These are phyloP conservation scores for Vitis vinifera DNA, from an alignment of 164 flowering plant species.

Conservation along the genomic window DNA sequence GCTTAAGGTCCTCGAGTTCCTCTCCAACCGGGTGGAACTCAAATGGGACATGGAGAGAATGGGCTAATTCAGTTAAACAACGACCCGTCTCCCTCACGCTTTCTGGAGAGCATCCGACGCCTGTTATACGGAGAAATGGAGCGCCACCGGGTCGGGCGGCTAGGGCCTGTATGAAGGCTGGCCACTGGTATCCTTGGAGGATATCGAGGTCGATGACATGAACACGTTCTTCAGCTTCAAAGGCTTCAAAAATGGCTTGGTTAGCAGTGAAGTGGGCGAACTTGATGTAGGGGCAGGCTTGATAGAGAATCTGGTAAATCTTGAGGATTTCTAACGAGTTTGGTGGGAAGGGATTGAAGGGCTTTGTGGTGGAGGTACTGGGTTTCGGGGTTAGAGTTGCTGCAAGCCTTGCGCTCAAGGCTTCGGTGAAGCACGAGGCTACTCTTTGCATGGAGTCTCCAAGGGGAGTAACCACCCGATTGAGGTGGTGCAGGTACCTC, in stretches of 20 bases:
- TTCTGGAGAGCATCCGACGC: constrained; percentile 53
- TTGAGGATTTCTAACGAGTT: constrained; percentile 55
- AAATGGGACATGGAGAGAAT: constrained; percentile 61
- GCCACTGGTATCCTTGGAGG: constrained; percentile 85
- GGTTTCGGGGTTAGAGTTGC: constrained; percentile 52
- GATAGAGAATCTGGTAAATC: constrained; percentile 67
- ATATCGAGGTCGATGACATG: constrained; percentile 77
- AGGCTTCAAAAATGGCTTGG: constrained; percentile 79
- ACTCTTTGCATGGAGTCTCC: constrained; percentile 85
- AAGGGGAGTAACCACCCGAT: constrained; percentile 51
- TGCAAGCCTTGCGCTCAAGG: constrained; percentile 52
- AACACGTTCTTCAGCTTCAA: constrained; percentile 64
- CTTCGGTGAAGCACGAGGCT: constrained; percentile 76
- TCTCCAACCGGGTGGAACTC: constrained; percentile 73
- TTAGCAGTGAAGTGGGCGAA: constrained; percentile 85
- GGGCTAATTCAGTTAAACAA: constrained; percentile 55
- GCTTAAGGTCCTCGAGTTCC: constrained; percentile 54
- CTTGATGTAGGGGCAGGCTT: constrained; percentile 76
- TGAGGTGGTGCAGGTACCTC: constrained; percentile 55
- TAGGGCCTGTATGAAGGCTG: constrained; percentile 76
- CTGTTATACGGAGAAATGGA: constrained; percentile 73
- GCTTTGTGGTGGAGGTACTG: constrained; percentile 24
- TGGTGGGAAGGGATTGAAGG: constrained; percentile 45
- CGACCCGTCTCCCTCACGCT: constrained; percentile 56
- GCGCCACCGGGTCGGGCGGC: constrained; percentile 68